These are phyloP conservation scores for Pistacia integerrima DNA, from an alignment of 345 rosid genomes.

Conservation along the genomic window DNA sequence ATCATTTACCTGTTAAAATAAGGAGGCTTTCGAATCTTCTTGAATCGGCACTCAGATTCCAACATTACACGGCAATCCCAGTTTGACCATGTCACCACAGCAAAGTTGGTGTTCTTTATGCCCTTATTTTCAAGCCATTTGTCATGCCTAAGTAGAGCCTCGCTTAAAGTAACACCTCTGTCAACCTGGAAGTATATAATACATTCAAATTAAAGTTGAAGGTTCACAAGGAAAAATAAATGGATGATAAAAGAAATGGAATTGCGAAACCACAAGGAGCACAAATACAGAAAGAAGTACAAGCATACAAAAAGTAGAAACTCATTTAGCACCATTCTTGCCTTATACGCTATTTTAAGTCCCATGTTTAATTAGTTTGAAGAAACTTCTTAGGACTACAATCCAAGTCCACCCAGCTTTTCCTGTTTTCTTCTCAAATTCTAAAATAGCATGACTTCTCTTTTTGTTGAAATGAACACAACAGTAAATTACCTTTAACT, in stretches of 20 bases:
- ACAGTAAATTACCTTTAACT: too few species aligned
- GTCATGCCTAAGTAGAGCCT: conserved; percentile 54
- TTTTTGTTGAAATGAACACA: too few species aligned
- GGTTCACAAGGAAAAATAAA: background rate
- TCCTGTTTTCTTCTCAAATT: too few species aligned
- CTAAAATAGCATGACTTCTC: too few species aligned
- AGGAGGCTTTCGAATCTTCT: conserved; percentile 56
- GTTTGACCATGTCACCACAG: conserved; percentile 60
- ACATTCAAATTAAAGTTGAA: background rate
- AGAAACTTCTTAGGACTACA: too few species aligned
- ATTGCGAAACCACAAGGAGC: background rate
- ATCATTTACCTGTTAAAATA: conserved; percentile 47
- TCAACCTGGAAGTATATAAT: conserved; percentile 39
- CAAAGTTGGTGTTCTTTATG: conserved; percentile 51
- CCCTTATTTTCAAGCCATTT: conserved; percentile 63
- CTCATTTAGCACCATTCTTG: background rate
- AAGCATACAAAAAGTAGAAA: background rate
- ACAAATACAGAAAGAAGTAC: background rate
- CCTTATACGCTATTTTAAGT: too few species aligned
- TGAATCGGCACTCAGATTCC: conserved; percentile 60
- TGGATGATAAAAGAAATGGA: background rate
- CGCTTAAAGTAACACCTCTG: conserved; percentile 45
- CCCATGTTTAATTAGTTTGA: too few species aligned
- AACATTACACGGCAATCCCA: conserved; percentile 64
- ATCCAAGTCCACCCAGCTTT: too few species aligned